phyloP scores from a whole-genome alignment of 345 rosid species.

The Microcos paniculata region DNA sequence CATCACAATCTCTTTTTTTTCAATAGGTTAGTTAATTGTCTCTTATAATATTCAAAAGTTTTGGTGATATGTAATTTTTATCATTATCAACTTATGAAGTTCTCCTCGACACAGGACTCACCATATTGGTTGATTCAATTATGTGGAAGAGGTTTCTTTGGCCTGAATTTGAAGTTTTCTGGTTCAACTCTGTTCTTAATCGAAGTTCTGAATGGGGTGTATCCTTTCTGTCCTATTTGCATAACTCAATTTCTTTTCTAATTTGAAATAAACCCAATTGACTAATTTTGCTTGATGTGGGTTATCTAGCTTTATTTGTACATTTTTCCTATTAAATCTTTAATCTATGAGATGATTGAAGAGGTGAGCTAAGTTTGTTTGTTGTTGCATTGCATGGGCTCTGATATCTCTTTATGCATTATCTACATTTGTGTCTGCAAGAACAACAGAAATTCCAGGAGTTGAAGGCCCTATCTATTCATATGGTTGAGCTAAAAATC shows the following conservation, averaged over 20 bases:
- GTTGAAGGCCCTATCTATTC: not conserved
- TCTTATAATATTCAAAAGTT: not conserved
- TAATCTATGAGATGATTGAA: not conserved
- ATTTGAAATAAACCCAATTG: not conserved
- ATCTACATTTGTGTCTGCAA: not conserved
- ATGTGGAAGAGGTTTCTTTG: constrained; percentile 85
- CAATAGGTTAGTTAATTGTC: constrained; percentile 56
- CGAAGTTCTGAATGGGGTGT: constrained; percentile 99
- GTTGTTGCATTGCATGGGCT: too few relatives aligned
- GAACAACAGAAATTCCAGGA: not conserved
- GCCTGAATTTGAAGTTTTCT: constrained; percentile 97
- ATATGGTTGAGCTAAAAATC: not conserved
- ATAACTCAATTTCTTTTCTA: not conserved
- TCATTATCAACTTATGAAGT: constrained; percentile 27
- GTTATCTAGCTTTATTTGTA: not conserved
- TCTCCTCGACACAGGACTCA: constrained; percentile 61
- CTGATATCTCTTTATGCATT: not conserved
- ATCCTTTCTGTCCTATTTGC: constrained; percentile 51
- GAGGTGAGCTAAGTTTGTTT: too few relatives aligned
- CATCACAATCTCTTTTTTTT: constrained; percentile 49
- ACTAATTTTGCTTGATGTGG: not conserved
- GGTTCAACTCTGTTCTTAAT: constrained; percentile 95
- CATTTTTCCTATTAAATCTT: not conserved
- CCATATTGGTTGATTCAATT: constrained; percentile 74
- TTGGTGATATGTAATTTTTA: constrained; percentile 10